These are phyloP conservation scores for Citrus reticulata DNA, from an alignment of 345 rosid species.

Conservation along the genomic window DNA sequence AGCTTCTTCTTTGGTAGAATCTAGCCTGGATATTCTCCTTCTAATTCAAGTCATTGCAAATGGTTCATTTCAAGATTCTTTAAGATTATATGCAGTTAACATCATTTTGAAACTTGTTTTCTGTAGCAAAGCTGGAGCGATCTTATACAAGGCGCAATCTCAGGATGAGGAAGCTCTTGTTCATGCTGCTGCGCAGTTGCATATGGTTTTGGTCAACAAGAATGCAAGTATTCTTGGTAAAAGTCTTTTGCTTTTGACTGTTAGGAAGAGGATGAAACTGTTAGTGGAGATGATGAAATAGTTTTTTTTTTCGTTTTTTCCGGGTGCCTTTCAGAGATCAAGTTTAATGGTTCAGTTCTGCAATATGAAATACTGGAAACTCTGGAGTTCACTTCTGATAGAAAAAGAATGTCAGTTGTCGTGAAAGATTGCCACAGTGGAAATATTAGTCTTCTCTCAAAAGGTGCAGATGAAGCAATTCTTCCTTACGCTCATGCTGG, in stretches of 20 bases:
- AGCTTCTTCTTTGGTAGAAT: slow-evolving; percentile 2
- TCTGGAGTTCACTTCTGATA: slow-evolving; percentile 94
- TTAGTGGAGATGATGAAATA: slow-evolving; percentile 4
- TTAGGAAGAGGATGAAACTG: slow-evolving; percentile 13
- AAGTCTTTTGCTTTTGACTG: slow-evolving; percentile 23
- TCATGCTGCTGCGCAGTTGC: slow-evolving; percentile 82
- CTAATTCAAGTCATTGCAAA: not conserved
- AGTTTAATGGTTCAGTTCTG: slow-evolving; percentile 52
- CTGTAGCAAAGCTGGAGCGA: slow-evolving; percentile 76
- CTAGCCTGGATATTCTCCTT: not conserved
- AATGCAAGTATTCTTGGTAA: slow-evolving; percentile 77
- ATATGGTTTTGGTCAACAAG: slow-evolving; percentile 68
- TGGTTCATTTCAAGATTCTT: not conserved
- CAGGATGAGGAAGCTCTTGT: slow-evolving; percentile 99
- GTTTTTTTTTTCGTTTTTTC: slow-evolving; percentile 3
- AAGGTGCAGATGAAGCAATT: slow-evolving; percentile 97
- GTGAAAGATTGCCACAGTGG: slow-evolving; percentile 73
- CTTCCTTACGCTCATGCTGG: slow-evolving; percentile 77
- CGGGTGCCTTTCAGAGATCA: slow-evolving; percentile 57
- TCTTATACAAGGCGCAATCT: slow-evolving; percentile 88
- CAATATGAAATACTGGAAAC: slow-evolving; percentile 78
- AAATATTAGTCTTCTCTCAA: slow-evolving; percentile 77
- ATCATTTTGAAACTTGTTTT: slow-evolving; percentile 7
- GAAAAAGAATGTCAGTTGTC: slow-evolving; percentile 96
- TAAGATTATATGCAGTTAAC: slow-evolving; percentile 1